phyloP scores from a whole-genome alignment of 2,329 filamentous ascomycete species.

The Cadophora luteo-olivacea region DNA sequence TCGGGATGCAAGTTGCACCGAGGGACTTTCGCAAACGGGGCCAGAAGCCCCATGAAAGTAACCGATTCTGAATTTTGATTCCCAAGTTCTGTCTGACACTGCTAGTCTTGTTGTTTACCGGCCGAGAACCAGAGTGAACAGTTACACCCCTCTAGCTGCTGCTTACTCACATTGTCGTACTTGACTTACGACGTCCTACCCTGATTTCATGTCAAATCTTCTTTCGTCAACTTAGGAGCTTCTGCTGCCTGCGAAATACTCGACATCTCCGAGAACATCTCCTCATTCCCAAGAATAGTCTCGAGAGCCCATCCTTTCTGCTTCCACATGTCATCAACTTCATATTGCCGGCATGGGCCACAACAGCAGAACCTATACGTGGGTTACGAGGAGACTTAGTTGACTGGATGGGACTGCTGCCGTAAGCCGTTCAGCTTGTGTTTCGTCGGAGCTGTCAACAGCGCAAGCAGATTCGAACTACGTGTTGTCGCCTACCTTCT shows the following conservation, averaged over 20 bases:
- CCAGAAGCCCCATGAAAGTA: neutral
- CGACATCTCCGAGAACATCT: neutral
- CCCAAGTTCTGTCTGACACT: neutral
- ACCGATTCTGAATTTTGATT: neutral
- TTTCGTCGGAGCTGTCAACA: neutral
- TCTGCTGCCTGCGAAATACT: neutral
- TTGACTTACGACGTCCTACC: neutral
- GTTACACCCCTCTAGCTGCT: constrained; percentile 4
- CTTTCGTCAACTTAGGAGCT: neutral
- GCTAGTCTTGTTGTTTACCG: constrained; percentile 1
- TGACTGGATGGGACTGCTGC: neutral
- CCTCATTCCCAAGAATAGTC: neutral
- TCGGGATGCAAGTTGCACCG: constrained; percentile 11
- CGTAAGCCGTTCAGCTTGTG: neutral
- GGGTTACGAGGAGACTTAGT: neutral
- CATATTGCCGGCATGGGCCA: neutral
- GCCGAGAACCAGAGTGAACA: neutral
- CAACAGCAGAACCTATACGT: neutral
- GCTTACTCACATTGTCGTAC: constrained; percentile 2
- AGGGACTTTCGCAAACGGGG: neutral
- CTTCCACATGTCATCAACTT: neutral
- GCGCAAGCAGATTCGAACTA: neutral
- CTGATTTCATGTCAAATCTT: neutral
- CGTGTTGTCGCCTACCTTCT: neutral
- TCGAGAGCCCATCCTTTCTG: neutral